Evolutionary conservation across 2,329 filamentous ascomycete species (phyloP).

Genomic region (Ceratocystis huliohia): DNA sequence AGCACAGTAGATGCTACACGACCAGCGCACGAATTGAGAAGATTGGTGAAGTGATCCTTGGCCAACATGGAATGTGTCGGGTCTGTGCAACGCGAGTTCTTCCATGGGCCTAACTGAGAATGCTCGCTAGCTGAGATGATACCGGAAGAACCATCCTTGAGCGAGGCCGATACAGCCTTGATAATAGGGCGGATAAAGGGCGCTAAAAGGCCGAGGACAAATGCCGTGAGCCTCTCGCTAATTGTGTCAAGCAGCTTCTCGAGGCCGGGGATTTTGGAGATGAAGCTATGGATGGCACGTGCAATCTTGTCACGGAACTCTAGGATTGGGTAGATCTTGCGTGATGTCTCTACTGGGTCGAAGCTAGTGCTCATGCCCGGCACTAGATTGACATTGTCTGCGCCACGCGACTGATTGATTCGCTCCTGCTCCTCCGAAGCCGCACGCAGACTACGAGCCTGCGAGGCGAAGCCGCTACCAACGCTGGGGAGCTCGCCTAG

Average conservation of each 20-base stretch:
- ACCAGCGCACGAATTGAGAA: slow-evolving; percentile 66
- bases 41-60: slow-evolving; percentile 73
- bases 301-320: slow-evolving; percentile 91
- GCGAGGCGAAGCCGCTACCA: slow-evolving; percentile 51
- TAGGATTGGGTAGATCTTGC: slow-evolving; percentile 87
- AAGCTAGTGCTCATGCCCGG: slow-evolving; percentile 65
- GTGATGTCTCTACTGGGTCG: slow-evolving; percentile 62
- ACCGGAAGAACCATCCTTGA: slow-evolving; percentile 74
- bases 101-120: slow-evolving; percentile 70
- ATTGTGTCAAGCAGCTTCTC: slow-evolving; percentile 88
- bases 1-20: slow-evolving; percentile 61
- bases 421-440: slow-evolving; percentile 49
- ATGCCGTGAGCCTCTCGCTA: slow-evolving; percentile 81
- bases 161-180: slow-evolving; percentile 64
- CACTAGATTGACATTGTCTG: slow-evolving; percentile 43
- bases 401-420: slow-evolving; percentile 32
- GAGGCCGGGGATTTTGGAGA: slow-evolving; percentile 84
- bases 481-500: slow-evolving; percentile 62
- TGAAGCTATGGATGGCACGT: slow-evolving; percentile 67
- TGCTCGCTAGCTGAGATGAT: slow-evolving; percentile 56
- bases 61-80: slow-evolving; percentile 73
- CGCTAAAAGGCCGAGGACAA: slow-evolving; percentile 78
- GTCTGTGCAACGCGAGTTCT: slow-evolving; percentile 58
- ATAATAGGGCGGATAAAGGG: slow-evolving; percentile 91
- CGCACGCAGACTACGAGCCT: slow-evolving; percentile 51